Conservation (phyloP, 306 rosid species). For the Trifolium repens region DNA sequence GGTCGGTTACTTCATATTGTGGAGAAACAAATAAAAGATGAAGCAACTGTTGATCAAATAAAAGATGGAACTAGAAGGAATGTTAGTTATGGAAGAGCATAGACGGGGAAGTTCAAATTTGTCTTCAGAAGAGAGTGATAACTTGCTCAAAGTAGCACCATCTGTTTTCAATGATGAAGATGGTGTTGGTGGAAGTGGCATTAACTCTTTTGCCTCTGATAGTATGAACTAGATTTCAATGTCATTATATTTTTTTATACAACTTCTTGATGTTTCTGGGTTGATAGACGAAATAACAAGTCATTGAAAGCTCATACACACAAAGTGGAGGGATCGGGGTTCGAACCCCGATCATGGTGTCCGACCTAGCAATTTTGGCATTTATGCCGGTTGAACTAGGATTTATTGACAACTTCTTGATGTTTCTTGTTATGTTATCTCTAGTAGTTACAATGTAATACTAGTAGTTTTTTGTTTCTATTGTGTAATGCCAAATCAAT, state of each 20-base stretch:
- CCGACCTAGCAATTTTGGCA: no score
- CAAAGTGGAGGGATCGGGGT: no score
- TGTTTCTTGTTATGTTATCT: neutral
- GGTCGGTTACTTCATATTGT: constrained; percentile 46
- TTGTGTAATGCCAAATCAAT: neutral
- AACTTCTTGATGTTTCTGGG: neutral
- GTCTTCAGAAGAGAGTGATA: constrained; percentile 18
- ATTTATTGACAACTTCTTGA: neutral
- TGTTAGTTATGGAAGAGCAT: constrained; percentile 35
- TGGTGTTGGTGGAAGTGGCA: neutral
- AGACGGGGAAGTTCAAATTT: constrained; percentile 16
- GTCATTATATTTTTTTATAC: neutral
- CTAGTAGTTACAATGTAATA: neutral
- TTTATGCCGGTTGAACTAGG: no score
- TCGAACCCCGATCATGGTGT: no score
- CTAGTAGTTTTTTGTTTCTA: neutral
- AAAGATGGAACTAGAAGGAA: constrained; percentile 57
- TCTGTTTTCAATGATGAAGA: neutral
- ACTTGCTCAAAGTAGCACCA: constrained; percentile 12
- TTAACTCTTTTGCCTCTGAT: neutral
- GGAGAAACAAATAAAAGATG: constrained; percentile 37
- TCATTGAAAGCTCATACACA: no score
- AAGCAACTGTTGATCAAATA: constrained; percentile 45
- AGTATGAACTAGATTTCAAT: neutral
- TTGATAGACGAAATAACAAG: no score